Percentiles rank a stretch among this genome's conserved stretches.
These are phyloP conservation scores for Melanomma pulvis-pyrius DNA, from an alignment of 495 filamentous ascomycete species.

Conservation along the genomic window DNA sequence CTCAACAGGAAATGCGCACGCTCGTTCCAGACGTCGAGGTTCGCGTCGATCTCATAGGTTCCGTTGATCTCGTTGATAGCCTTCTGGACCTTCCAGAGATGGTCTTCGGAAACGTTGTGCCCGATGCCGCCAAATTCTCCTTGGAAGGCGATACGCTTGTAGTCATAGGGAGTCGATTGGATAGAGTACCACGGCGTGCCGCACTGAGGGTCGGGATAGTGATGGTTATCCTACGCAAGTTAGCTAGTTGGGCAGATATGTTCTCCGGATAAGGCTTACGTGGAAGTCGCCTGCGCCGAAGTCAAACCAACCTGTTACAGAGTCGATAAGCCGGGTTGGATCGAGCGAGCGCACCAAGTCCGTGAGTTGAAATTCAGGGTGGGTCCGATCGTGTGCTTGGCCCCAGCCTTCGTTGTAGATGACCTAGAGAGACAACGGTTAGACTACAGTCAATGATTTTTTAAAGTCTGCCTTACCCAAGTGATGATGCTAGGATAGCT, in stretches of 20 bases:
- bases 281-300: slow-evolving; percentile 63
- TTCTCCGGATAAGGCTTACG: slow-evolving; percentile 32
- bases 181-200: slow-evolving; percentile 66
- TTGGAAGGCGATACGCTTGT: slow-evolving; percentile 63
- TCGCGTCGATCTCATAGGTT: slow-evolving; percentile 65
- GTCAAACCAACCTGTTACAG: slow-evolving; percentile 64
- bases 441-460: background rate
- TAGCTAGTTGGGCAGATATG: background rate
- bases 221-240: slow-evolving; percentile 62
- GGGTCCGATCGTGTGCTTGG: slow-evolving; percentile 51
- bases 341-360: slow-evolving; percentile 58
- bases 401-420: slow-evolving; percentile 78
- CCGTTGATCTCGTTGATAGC: slow-evolving; percentile 62
- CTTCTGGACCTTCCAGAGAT: slow-evolving; percentile 60
- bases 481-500: slow-evolving; percentile 62
- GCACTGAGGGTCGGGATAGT: slow-evolving; percentile 72
- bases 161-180: slow-evolving; percentile 59
- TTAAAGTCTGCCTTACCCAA: slow-evolving; percentile 45
- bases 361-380: slow-evolving; percentile 61
- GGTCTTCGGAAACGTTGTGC: slow-evolving; percentile 59
- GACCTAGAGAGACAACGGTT: slow-evolving; percentile 44
- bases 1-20: slow-evolving; percentile 56
- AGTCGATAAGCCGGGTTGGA: slow-evolving; percentile 62
- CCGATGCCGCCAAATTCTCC: slow-evolving; percentile 72
- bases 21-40: slow-evolving; percentile 66